Conservation (phyloP, 2,329 filamentous ascomycete species). For the Xylaria hypoxylon region DNA sequence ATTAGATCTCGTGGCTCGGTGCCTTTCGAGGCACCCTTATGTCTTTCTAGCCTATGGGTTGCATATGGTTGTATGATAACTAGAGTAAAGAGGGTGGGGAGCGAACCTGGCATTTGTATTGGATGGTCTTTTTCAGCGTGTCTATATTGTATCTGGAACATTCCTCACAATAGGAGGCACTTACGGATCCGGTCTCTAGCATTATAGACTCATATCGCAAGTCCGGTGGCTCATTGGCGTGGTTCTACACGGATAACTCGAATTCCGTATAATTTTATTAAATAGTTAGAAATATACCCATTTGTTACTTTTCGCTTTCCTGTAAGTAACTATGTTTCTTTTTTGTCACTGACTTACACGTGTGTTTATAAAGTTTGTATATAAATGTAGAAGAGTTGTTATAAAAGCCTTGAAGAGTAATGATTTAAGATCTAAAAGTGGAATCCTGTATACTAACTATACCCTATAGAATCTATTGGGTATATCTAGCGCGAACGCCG, state of each 20-base stretch:
- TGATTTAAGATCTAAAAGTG: no score
- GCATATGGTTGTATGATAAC: constrained; percentile 59
- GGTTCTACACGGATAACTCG: constrained; percentile 60
- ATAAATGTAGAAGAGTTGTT: no score
- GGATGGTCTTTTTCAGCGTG: constrained; percentile 42
- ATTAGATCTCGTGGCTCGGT: constrained; percentile 51
- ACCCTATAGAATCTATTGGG: no score
- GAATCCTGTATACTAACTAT: no score
- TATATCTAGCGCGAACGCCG: no score
- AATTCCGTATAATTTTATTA: constrained; percentile 54
- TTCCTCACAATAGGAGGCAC: constrained; percentile 60
- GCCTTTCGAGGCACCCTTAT: constrained; percentile 48
- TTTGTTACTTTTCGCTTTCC: no score
- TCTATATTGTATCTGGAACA: constrained; percentile 54
- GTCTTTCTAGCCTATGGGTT: constrained; percentile 50
- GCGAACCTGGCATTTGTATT: constrained; percentile 35
- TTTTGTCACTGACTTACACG: no score
- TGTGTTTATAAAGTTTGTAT: no score
- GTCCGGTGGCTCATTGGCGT: constrained; percentile 53
- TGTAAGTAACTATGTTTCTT: no score
- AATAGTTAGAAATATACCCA: no score
- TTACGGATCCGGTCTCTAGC: constrained; percentile 56
- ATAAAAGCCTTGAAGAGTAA: no score
- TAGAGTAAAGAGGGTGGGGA: constrained; percentile 47
- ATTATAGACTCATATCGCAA: constrained; percentile 55